A percentile compares a stretch with the other conserved stretches of the same genome.
Evolutionary conservation across 371 early-diverging fungal genomes (phyloP).

Genomic region (Umbelopsis sp.): DNA sequence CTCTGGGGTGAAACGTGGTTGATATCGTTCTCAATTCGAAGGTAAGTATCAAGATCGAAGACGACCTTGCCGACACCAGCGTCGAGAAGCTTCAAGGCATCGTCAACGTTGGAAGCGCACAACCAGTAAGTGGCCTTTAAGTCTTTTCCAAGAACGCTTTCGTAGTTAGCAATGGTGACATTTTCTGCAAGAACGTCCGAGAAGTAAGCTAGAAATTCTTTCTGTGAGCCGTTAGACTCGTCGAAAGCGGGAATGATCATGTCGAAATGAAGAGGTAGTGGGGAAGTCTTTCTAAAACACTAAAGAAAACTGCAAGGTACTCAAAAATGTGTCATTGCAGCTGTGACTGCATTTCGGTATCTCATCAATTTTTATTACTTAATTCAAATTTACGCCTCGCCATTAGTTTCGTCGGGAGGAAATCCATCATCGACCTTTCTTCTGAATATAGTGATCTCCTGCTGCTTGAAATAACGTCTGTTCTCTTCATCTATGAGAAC

Average conservation of each 20-base stretch:
- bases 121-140: constrained; percentile 61
- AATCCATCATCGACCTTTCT: constrained; percentile 35
- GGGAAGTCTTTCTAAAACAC: neutral
- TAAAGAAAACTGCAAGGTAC: neutral
- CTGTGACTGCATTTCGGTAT: constrained; percentile 15
- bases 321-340: constrained; percentile 12
- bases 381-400: constrained; percentile 12
- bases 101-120: constrained; percentile 47
- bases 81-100: constrained; percentile 60
- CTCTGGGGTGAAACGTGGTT: constrained; percentile 45
- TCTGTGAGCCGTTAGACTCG: constrained; percentile 30
- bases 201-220: constrained; percentile 34
- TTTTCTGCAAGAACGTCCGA: constrained; percentile 39
- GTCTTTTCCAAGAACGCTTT: constrained; percentile 42
- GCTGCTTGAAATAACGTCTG: constrained; percentile 96
- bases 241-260: constrained; percentile 65
- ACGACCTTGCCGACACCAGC: constrained; percentile 66
- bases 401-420: constrained; percentile 9
- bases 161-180: constrained; percentile 42
- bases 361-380: constrained; percentile 14
- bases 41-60: constrained; percentile 43
- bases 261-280: neutral
- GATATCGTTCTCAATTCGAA: constrained; percentile 30
- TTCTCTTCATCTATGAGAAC: constrained; percentile 98
- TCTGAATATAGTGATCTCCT: constrained; percentile 91